Conservation (phyloP, 306 rosid genomes). For the Prunus persica region Prunus_persica_NCBIv2 NC_034014.1:2107501-2108000, state of each 20-base stretch:
- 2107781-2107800: conserved; percentile 73
- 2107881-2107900: background rate
- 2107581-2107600: background rate
- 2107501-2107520: conserved; percentile 72
- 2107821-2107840: conserved; percentile 47
- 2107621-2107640: background rate
- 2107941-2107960: conserved; percentile 95
- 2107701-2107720: conserved; percentile 58
- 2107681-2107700: conserved; percentile 91
- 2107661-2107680: conserved; percentile 98
- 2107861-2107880: background rate
- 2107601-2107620: background rate
- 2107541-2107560: conserved; percentile 92
- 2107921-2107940: conserved; percentile 17
- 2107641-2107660: conserved; percentile 72
- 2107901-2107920: background rate
- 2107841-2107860: background rate
- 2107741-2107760: conserved; percentile 88
- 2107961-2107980: conserved; percentile 71
- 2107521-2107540: conserved; percentile 95
- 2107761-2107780: conserved; percentile 96
- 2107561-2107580: conserved; percentile 47
- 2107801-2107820: conserved; percentile 94
- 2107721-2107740: conserved; percentile 63
- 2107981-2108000: conserved; percentile 88